These are phyloP conservation scores for Sungouiozyma ichnusensis DNA, from an alignment of 805 yeast genomes.

Conservation along the genomic window DNA sequence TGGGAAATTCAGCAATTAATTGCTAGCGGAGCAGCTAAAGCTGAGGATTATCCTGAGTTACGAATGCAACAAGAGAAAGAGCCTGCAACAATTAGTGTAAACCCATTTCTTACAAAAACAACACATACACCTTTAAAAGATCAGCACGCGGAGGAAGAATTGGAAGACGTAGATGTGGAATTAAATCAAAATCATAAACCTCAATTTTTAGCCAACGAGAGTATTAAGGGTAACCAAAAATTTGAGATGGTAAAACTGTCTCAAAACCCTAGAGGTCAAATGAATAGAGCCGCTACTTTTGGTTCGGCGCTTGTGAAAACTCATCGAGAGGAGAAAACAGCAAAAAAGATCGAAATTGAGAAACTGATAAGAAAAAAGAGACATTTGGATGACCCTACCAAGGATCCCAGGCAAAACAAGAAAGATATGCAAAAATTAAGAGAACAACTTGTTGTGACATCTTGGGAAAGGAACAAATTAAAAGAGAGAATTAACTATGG, in stretches of 20 bases:
- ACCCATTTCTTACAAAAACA: background rate
- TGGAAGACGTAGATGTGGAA: constrained; percentile 60
- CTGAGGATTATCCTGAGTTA: constrained; percentile 60
- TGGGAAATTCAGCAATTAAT: constrained; percentile 85
- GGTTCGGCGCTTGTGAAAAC: constrained; percentile 64
- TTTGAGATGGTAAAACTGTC: constrained; percentile 48
- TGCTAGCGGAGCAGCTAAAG: constrained; percentile 62
- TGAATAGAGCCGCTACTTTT: constrained; percentile 61
- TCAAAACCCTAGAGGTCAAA: constrained; percentile 68
- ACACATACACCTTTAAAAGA: background rate
- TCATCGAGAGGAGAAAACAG: constrained; percentile 47
- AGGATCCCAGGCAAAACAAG: constrained; percentile 7
- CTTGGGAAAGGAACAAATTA: constrained; percentile 25
- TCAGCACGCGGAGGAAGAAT: constrained; percentile 9
- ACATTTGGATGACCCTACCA: constrained; percentile 26
- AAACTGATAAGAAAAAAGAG: constrained; percentile 28
- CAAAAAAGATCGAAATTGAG: constrained; percentile 37
- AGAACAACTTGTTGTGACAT: constrained; percentile 19
- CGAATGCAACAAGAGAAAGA: constrained; percentile 17
- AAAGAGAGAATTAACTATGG: constrained; percentile 28
- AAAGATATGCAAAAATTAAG: constrained; percentile 12
- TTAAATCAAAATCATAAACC: constrained; percentile 56
- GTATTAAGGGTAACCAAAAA: constrained; percentile 17
- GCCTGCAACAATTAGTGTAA: background rate
- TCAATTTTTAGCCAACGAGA: constrained; percentile 49